Base-by-base conservation (phyloP, 306 rosid genomes). In the Vigna radiata region DNA sequence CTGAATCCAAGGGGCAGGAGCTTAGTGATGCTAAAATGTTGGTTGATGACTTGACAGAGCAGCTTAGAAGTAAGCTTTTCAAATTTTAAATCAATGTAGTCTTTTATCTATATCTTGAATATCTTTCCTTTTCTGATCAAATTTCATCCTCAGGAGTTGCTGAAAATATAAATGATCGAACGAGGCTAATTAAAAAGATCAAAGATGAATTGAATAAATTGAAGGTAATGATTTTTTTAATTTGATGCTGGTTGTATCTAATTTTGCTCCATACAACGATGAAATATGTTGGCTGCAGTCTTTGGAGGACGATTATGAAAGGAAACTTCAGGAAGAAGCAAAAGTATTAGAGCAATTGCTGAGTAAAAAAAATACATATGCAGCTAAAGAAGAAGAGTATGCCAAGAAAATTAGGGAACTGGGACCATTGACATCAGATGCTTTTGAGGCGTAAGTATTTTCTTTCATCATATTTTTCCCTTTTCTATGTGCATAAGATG, bases 401-500 rank as follows among this genome's bases (percentile, higher is more conserved):
- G 82, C 92, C 50, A 95, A 89, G 88, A 95, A 92, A 88, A 90
- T 90, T 86, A 83, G 96, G 86, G 97, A 95, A 76, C 70, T 95
- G 83, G 98, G 98, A 33, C 92, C 93, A 55, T 81, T 95, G 85
- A 85, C 96, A 75, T 92, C 97, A 60, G 98, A 95, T 89, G 98
- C 98, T 70, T 95, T 92, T 87, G 98, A 95, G 65, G 77, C 85
- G 98, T 95, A 95, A 79, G 82, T 33, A 81, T 79, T 73, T 76
- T 65, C 36, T 52, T 63, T 63, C 11, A 8, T 55, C 39, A 50
- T 66, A 12, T 78, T 61, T 36, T 52, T 21, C 19, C 16, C 72
- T 59, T 12, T 56, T 66, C 0, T 61, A 4, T 49, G 21, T 47
- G 43, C 17, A 25, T 23, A 53, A 66, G 41, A 39, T 65, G 29